These are phyloP conservation scores for Beauveria brongniartii DNA, from an alignment of 2,329 filamentous ascomycete species.

Conservation along the genomic window DNA sequence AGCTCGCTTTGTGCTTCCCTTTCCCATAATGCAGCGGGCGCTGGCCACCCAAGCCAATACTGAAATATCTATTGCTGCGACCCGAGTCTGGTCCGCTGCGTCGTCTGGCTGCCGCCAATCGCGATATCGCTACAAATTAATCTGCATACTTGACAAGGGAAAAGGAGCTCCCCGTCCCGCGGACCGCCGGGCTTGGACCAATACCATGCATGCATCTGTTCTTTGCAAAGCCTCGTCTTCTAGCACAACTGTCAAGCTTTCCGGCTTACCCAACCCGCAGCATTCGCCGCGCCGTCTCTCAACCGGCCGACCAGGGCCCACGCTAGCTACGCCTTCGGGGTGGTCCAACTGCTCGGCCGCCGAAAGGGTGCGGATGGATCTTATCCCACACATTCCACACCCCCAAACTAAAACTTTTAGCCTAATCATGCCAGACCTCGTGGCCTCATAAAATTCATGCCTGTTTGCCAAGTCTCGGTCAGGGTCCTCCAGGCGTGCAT, in stretches of 20 bases:
- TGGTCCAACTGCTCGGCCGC: constrained; percentile 7
- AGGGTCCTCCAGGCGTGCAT: not conserved
- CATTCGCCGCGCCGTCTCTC: constrained; percentile 1
- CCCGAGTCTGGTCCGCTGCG: not conserved
- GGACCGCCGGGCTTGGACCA: not conserved
- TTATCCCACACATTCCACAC: constrained; percentile 9
- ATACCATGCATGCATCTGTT: not conserved
- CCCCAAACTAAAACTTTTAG: constrained; percentile 2
- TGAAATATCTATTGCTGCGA: not conserved
- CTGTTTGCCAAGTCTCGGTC: constrained; percentile 1
- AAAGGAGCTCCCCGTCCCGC: not conserved
- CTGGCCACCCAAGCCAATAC: not conserved
- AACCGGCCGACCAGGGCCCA: not conserved
- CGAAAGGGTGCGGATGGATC: constrained; percentile 11
- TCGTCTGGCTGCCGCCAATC: not conserved
- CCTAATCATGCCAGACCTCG: constrained; percentile 2
- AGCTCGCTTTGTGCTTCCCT: not conserved
- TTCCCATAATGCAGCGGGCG: not conserved
- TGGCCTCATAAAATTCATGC: constrained; percentile 1
- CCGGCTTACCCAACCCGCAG: constrained; percentile 1
- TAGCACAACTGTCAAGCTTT: not conserved
- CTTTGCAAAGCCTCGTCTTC: not conserved
- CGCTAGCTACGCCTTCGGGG: constrained; percentile 6
- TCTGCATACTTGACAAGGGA: not conserved
- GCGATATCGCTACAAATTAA: not conserved